phyloP scores from a whole-genome alignment of 805 yeast species.

The Saturnispora halmiae region DNA sequence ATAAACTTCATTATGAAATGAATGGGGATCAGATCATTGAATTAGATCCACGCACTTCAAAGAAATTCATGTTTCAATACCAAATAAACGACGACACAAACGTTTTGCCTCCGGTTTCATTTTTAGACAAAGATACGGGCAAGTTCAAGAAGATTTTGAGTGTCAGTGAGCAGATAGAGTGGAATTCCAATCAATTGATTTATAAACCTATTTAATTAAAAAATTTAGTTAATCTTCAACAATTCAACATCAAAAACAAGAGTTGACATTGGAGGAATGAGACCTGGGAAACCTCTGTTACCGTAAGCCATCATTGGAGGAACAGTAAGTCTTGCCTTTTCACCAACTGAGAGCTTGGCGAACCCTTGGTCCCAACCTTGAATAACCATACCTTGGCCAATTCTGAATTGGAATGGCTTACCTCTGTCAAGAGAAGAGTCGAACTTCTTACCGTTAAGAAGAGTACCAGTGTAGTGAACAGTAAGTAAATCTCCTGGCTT shows the following conservation, averaged over 20 bases:
- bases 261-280: slow-evolving; percentile 95
- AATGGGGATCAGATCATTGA: no score
- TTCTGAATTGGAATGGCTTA: slow-evolving; percentile 85
- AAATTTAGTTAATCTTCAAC: slow-evolving; percentile 39
- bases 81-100: slow-evolving; percentile 17
- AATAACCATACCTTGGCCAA: slow-evolving; percentile 95
- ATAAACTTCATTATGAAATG: slow-evolving; percentile 49
- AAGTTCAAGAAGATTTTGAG: slow-evolving; percentile 48
- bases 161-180: slow-evolving; percentile 27
- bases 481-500: slow-evolving; percentile 80
- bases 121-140: slow-evolving; percentile 60
- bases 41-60: slow-evolving; percentile 53
- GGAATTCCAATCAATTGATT: slow-evolving; percentile 24
- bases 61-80: slow-evolving; percentile 35
- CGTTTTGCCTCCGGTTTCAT: slow-evolving; percentile 49
- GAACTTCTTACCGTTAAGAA: slow-evolving; percentile 91
- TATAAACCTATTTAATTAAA: not conserved
- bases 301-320: slow-evolving; percentile 95
- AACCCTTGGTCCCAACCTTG: slow-evolving; percentile 95
- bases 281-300: slow-evolving; percentile 89
- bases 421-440: slow-evolving; percentile 95
- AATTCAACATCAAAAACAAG: slow-evolving; percentile 79
- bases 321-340: slow-evolving; percentile 84
- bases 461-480: slow-evolving; percentile 92
- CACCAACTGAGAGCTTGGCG: slow-evolving; percentile 86